These are phyloP conservation scores for Hypoxylon rickii DNA, from an alignment of 495 filamentous ascomycete genomes.

Conservation along the genomic window DNA sequence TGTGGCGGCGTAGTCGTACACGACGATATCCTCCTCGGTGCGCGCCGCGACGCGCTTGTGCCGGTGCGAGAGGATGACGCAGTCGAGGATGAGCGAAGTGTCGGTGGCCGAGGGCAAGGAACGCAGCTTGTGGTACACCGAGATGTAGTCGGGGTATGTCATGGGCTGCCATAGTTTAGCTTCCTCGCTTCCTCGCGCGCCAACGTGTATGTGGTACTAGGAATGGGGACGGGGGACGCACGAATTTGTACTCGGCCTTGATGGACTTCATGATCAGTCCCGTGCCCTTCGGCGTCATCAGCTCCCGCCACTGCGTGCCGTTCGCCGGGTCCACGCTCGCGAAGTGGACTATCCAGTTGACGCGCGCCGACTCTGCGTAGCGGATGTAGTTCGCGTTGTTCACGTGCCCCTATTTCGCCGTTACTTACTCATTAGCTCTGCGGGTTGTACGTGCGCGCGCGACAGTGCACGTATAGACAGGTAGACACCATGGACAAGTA, in stretches of 20 bases:
- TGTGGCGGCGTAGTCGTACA: conserved; percentile 77
- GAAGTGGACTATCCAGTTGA: conserved; percentile 83
- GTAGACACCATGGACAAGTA: background rate
- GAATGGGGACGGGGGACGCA: conserved; percentile 46
- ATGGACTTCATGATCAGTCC: conserved; percentile 85
- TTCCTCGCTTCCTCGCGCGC: background rate
- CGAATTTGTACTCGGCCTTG: conserved; percentile 89
- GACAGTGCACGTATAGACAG: background rate
- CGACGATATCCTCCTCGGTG: conserved; percentile 79
- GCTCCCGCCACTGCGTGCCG: conserved; percentile 67
- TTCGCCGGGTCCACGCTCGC: conserved; percentile 70
- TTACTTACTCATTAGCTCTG: conserved; percentile 6
- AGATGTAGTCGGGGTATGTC: conserved; percentile 83
- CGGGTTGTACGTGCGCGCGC: background rate
- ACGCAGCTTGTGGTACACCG: conserved; percentile 83
- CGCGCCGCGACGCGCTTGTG: conserved; percentile 77
- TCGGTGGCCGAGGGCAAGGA: conserved; percentile 36
- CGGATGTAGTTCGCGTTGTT: conserved; percentile 86
- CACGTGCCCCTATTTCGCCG: conserved; percentile 65
- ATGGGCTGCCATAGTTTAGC: conserved; percentile 65
- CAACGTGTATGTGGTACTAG: background rate
- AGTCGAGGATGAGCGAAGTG: conserved; percentile 55
- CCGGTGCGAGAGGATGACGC: conserved; percentile 75
- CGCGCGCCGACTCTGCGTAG: conserved; percentile 82
- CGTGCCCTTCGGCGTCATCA: conserved; percentile 66